Percentiles rank a stretch among this genome's conserved stretches.
These are phyloP conservation scores for Penicillium sp. DNA, from an alignment of 2,329 filamentous ascomycete genomes.

Conservation along the genomic window DNA sequence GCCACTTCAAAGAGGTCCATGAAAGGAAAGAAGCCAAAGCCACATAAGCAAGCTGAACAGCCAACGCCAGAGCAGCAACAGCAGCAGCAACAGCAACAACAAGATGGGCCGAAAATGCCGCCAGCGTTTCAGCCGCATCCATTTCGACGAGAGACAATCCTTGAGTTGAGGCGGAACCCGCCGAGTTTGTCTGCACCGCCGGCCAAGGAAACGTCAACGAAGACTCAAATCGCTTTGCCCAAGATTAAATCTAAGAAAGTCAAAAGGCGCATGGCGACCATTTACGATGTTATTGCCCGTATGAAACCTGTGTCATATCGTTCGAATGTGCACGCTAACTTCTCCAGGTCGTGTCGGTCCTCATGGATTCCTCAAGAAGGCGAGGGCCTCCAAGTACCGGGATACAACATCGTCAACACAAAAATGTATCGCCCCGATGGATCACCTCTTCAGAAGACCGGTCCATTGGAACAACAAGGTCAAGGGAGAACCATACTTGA, in stretches of 20 bases:
- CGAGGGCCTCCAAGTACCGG: conserved; percentile 29
- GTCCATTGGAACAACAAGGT: conserved; percentile 52
- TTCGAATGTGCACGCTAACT: conserved; percentile 11
- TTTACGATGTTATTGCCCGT: conserved; percentile 62
- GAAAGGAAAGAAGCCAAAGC: too few species aligned
- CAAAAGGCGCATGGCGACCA: conserved; percentile 41
- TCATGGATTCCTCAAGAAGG: conserved; percentile 33
- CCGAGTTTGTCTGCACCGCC: neutral
- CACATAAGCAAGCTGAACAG: too few species aligned
- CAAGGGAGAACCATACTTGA: conserved; percentile 55
- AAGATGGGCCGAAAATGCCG: neutral
- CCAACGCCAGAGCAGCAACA: too few species aligned
- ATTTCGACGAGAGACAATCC: neutral
- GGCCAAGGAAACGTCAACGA: neutral
- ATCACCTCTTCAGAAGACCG: conserved; percentile 55
- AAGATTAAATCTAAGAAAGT: conserved; percentile 12
- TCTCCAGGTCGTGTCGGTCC: conserved; percentile 47
- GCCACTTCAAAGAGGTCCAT: too few species aligned
- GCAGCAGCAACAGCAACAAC: neutral
- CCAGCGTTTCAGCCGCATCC: neutral
- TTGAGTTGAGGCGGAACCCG: neutral
- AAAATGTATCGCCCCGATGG: conserved; percentile 53
- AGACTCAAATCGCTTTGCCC: neutral
- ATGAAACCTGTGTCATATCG: conserved; percentile 4
- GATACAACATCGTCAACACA: conserved; percentile 35